Conservation (phyloP, 2,329 filamentous ascomycete genomes). For the Cercospora zeina region DNA sequence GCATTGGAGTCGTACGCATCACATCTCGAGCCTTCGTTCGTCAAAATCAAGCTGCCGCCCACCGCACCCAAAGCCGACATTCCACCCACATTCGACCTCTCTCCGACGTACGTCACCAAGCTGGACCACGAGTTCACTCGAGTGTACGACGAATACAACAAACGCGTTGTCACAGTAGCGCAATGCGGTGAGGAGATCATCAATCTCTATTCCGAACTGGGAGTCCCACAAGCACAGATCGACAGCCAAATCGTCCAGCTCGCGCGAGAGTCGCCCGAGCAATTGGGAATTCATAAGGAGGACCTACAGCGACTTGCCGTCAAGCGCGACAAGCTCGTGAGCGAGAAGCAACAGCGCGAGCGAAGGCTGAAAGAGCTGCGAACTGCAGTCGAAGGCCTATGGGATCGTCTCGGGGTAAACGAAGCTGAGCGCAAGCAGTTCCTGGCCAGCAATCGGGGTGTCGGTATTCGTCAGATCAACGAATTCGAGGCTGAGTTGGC, state of each 20-base stretch:
- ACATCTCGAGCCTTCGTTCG: constrained; percentile 86
- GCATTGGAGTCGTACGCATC: constrained; percentile 95
- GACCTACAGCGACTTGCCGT: constrained; percentile 71
- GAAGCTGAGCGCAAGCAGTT: constrained; percentile 82
- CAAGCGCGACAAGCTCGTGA: constrained; percentile 77
- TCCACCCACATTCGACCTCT: constrained; percentile 86
- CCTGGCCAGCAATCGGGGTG: constrained; percentile 82
- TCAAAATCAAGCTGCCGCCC: constrained; percentile 81
- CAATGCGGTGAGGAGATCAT: constrained; percentile 80
- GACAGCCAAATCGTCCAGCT: constrained; percentile 83
- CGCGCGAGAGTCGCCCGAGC: constrained; percentile 87
- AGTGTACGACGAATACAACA: constrained; percentile 94
- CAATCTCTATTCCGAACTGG: constrained; percentile 91
- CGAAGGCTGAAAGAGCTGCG: constrained; percentile 74
- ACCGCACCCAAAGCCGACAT: constrained; percentile 73
- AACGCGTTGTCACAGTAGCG: constrained; percentile 74
- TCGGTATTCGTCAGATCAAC: constrained; percentile 86
- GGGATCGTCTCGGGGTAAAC: constrained; percentile 83
- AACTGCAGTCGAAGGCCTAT: constrained; percentile 76
- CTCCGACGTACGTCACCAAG: constrained; percentile 78
- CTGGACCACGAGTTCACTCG: constrained; percentile 89
- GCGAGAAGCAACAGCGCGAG: constrained; percentile 87
- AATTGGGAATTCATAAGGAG: constrained; percentile 86
- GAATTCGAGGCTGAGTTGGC: constrained; percentile 91
- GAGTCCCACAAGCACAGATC: constrained; percentile 89